Conservation (phyloP, 371 early-diverging fungal genomes). For the Nematocida ausubeli region DNA sequence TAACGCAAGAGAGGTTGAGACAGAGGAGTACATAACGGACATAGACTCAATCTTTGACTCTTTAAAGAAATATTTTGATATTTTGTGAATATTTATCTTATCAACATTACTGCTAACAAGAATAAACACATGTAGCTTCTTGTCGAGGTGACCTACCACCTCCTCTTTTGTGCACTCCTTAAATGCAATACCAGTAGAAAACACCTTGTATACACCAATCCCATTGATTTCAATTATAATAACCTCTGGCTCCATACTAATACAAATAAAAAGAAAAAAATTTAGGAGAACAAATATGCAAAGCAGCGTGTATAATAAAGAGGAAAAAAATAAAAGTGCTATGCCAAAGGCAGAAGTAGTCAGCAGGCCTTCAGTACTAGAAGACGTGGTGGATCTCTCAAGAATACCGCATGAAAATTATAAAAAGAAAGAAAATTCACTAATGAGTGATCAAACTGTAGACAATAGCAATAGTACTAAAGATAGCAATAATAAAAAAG, state of each 20-base stretch:
- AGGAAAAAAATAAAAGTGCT: background rate
- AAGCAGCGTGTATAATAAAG: background rate
- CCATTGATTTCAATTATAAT: conserved; percentile 49
- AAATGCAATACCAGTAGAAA: conserved; percentile 38
- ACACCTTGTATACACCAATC: conserved; percentile 24
- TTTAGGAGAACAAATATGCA: conserved; percentile 35
- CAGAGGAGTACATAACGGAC: conserved; percentile 53
- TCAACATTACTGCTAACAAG: conserved; percentile 28
- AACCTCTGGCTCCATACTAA: conserved; percentile 52
- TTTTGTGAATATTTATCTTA: conserved; percentile 4
- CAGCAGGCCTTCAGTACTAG: too few relatives aligned
- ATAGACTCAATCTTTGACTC: conserved; percentile 33
- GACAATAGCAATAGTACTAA: background rate
- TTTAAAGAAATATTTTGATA: conserved; percentile 30
- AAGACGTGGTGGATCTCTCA: too few relatives aligned
- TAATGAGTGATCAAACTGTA: background rate
- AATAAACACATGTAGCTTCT: conserved; percentile 49
- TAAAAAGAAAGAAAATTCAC: background rate
- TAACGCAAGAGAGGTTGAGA: conserved; percentile 43
- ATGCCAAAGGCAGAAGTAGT: too few relatives aligned
- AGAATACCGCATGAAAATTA: background rate
- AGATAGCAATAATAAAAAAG: background rate
- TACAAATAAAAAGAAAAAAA: conserved; percentile 54
- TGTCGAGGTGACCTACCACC: background rate
- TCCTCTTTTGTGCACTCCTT: conserved; percentile 19